Percentiles rank a stretch among this genome's conserved stretches.
phyloP scores from a whole-genome alignment of 257 asterid genomes.

The Nemophila menziesii region DNA sequence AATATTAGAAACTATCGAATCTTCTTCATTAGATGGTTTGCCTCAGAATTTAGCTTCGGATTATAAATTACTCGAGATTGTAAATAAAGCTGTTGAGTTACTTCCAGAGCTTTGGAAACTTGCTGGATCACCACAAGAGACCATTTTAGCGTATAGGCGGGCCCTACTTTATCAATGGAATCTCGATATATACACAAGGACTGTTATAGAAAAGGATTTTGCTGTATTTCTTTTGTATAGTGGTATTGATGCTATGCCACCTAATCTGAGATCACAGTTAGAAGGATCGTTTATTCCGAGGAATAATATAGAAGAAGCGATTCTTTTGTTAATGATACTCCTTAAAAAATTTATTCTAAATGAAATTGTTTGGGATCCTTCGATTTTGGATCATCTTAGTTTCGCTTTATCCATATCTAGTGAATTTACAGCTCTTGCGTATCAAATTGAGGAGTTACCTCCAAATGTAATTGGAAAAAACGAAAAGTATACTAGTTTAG shows the following conservation, averaged over 20 bases:
- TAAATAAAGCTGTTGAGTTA: constrained; percentile 67
- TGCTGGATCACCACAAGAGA: constrained; percentile 50
- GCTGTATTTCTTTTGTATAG: constrained; percentile 77
- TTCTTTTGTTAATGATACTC: constrained; percentile 55
- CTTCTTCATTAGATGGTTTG: constrained; percentile 62
- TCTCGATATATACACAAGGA: constrained; percentile 48
- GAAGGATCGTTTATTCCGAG: constrained; percentile 65
- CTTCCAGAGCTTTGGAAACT: constrained; percentile 79
- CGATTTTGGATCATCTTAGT: constrained; percentile 56
- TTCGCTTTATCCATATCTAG: constrained; percentile 68
- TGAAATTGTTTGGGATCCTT: constrained; percentile 58
- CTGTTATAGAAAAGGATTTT: constrained; percentile 57
- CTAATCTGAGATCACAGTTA: constrained; percentile 68
- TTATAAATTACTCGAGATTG: constrained; percentile 52
- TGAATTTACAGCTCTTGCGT: constrained; percentile 47
- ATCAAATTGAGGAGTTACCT: constrained; percentile 63
- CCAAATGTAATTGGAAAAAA: constrained; percentile 33
- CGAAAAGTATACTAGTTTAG: constrained; percentile 46
- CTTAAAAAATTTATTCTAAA: constrained; percentile 30
- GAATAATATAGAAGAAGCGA: constrained; percentile 77
- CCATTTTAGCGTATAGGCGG: constrained; percentile 53
- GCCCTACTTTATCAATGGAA: constrained; percentile 78
- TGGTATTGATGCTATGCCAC: constrained; percentile 68
- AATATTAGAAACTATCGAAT: constrained; percentile 70
- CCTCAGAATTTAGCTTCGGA: constrained; percentile 50